Evolutionary conservation across 1,284 basidiomycete species (phyloP), one percentile per base, ranked within the genome.

Genomic region (Erythrobasidium hasegawianum): DNA sequence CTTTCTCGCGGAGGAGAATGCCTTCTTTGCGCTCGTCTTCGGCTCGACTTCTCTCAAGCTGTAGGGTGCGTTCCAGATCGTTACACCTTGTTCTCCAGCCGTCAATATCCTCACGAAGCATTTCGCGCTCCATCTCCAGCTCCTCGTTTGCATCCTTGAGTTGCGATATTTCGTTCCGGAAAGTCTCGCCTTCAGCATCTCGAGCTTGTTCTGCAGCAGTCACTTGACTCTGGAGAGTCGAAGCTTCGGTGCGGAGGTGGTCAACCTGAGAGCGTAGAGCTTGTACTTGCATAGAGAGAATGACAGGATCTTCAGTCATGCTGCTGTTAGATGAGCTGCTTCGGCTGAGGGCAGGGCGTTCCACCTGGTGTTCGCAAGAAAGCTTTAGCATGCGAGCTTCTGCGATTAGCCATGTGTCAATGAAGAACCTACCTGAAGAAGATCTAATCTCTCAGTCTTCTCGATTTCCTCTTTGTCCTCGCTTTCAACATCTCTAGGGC

Each of bases 71-170:
- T 59, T 75, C 73, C 49, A 75, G 67, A 49, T 64, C 65, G 9
- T 47, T 56, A 53, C 72, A 72, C 10, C 74, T 45, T 13, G 41
- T 39, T 20, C 74, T 40, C 73, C 74, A 75, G 9, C 72, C 74
- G 24, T 75, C 71, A 38, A 72, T 70, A 39, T 75, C 73, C 53
- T 75, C 74, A 13, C 66, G 52, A 2, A 75, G 40, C 29, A 64
- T 57, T 52, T 75, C 74, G 13, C 74, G 68, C 68, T 74, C 73
- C 57, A 68, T 68, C 18, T 69, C 70, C 9, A 73, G 43, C 53
- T 72, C 71, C 16, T 27, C 49, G 26, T 73, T 58, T 24, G 66
- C 64, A 29, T 73, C 73, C 53, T 67, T 68, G 20, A 67, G 55
- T 67, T 71, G 68, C 40, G 59, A 58, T 4, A 67, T 55, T 62